Evolutionary conservation across 2,329 filamentous ascomycete species (phyloP), one percentile per base, ranked within the genome.

Genomic region (Cryphonectria radicalis): DNA sequence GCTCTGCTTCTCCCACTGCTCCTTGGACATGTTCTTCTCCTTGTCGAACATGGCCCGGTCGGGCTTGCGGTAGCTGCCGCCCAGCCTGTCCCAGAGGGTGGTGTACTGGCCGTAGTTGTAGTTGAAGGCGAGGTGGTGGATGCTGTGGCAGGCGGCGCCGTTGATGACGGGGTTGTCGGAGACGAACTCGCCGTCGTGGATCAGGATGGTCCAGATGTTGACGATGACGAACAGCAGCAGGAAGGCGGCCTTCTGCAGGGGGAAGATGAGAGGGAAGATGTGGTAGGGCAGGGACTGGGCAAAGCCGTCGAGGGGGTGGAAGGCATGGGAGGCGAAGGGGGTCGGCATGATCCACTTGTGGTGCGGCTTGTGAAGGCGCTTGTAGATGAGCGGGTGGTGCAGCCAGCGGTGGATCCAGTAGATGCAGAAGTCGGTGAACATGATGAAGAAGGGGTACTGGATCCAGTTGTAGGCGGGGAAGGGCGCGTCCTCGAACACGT

Each of bases 281-380:
- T 98, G 95, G 84, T 98, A 98, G 0, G 95, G 95, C 63, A 97
- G 80, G 73, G 92, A 93, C 84, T 98, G 95, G 14, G 90, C 88
- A 83, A 92, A 98, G 78, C 95, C 95, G 79, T 98, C 95, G 67
- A 98, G 81, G 0, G 95, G 95, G 84, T 98, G 94, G 88, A 98
- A 98, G 71, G 95, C 95, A 79, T 97, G 93, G 76, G 92, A 94
- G 59, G 95, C 95, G 80, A 90, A 98, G 0, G 95, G 95, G 3
- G 94, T 97, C 3, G 95, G 95, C 93, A 98, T 97, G 83, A 98
- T 98, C 95, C 95, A 98, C 86, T 97, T 98, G 90, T 98, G 95
- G 83, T 98, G 95, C 75, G 94, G 92, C 89, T 98, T 98, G 89
- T 98, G 95, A 66, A 98, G 87, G 75, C 86, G 86, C 85, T 95